phyloP scores from a whole-genome alignment of 129 eudicot genomes.

The Pseudognaphalium luteoalbum region DNA sequence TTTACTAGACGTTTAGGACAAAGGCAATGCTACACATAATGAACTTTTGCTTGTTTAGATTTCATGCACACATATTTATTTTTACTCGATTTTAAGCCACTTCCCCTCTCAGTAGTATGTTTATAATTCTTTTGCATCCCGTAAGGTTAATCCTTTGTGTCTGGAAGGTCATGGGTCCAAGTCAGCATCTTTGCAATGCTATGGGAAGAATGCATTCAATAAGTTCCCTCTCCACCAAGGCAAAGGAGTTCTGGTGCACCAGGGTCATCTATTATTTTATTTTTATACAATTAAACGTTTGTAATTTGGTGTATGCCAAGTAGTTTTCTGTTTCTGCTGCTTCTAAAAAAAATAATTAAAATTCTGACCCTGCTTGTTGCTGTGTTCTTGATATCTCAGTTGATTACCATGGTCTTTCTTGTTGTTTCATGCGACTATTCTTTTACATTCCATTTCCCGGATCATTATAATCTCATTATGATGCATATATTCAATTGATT shows the following conservation, averaged over 20 bases:
- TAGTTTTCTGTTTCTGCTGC: slow-evolving; percentile 3
- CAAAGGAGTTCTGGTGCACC: neutral
- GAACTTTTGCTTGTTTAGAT: neutral
- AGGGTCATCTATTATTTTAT: neutral
- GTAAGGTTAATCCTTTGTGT: slow-evolving; percentile 16
- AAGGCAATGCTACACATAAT: neutral
- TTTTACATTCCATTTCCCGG: neutral
- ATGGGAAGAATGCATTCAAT: neutral
- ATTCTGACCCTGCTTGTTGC: slow-evolving; percentile 1
- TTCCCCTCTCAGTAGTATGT: neutral
- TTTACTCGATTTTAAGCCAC: neutral
- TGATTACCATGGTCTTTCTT: slow-evolving; percentile 7
- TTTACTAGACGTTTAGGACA: neutral
- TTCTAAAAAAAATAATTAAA: too few species aligned
- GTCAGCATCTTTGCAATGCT: slow-evolving; percentile 12
- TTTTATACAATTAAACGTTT: neutral
- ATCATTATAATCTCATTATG: slow-evolving; percentile 6
- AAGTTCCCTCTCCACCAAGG: neutral
- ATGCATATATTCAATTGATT: slow-evolving; percentile 29
- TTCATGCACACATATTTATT: neutral
- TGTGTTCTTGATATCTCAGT: slow-evolving; percentile 10
- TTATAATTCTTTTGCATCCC: slow-evolving; percentile 11
- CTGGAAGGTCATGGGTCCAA: slow-evolving; percentile 7
- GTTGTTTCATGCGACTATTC: neutral
- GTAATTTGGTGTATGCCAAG: neutral